These are phyloP conservation scores for Acanthamoeba rhysodes DNA, from an alignment of 208 protist species.

Conservation along the genomic window DNA sequence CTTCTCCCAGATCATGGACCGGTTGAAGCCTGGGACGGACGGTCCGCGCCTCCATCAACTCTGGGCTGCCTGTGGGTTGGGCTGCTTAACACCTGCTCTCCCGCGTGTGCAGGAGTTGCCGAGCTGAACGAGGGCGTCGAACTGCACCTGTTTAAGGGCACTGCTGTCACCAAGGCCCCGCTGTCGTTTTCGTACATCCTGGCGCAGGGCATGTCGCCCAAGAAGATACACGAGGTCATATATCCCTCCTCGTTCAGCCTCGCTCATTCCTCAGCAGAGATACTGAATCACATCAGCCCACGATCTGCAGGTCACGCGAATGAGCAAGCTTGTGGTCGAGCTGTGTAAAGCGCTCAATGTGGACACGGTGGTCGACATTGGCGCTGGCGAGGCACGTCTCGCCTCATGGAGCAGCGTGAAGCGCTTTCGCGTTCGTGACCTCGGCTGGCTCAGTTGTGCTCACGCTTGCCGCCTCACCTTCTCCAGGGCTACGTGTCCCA, in stretches of 20 bases:
- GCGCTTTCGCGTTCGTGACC: neutral
- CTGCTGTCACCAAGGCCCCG: constrained; percentile 6
- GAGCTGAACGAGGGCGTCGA: constrained; percentile 40
- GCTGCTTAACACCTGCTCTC: neutral
- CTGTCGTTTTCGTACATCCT: constrained; percentile 48
- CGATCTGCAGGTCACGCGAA: constrained; percentile 25
- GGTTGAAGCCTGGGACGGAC: neutral
- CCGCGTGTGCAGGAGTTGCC: neutral
- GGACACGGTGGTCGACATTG: constrained; percentile 69
- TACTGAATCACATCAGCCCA: neutral
- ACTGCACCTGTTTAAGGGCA: neutral
- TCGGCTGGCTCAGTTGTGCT: neutral
- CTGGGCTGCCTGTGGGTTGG: neutral
- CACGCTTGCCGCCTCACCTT: neutral
- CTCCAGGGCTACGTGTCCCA: constrained; percentile 61
- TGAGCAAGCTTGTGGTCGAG: constrained; percentile 66
- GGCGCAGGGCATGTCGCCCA: constrained; percentile 44
- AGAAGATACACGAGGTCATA: constrained; percentile 71
- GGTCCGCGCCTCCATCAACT: neutral
- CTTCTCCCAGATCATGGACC: constrained; percentile 5
- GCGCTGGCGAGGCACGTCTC: constrained; percentile 9
- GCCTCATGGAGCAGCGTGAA: neutral
- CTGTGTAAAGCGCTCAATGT: constrained; percentile 40
- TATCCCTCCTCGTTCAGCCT: neutral
- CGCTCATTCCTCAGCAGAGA: neutral